A percentile compares a stretch with the other conserved stretches of the same genome.
Conservation (phyloP, 2,329 filamentous ascomycete genomes). For the Ceratocystis diversiconidia region DNA sequence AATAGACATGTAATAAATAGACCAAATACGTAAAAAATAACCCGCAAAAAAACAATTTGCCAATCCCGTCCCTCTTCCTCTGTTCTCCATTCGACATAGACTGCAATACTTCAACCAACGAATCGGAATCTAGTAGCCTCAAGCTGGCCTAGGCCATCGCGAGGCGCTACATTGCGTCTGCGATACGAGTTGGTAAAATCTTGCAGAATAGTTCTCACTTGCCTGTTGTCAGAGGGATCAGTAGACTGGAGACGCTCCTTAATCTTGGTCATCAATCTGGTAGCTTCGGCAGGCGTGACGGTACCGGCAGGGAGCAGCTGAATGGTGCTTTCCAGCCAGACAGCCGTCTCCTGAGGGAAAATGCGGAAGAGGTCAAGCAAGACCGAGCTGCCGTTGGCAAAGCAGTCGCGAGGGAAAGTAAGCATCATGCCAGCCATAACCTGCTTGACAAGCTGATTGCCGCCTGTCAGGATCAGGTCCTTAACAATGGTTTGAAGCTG, state of each 20-base stretch:
- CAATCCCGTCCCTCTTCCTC: not conserved
- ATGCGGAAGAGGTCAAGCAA: slow-evolving; percentile 79
- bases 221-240: slow-evolving; percentile 47
- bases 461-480: slow-evolving; percentile 53
- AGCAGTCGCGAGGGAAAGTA: slow-evolving; percentile 89
- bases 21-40: slow-evolving; percentile 7
- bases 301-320: slow-evolving; percentile 70
- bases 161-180: slow-evolving; percentile 83
- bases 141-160: slow-evolving; percentile 76
- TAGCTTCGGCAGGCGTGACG: slow-evolving; percentile 64
- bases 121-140: slow-evolving; percentile 84
- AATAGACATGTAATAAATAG: slow-evolving; percentile 10
- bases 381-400: slow-evolving; percentile 87
- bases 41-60: slow-evolving; percentile 16
- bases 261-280: slow-evolving; percentile 68
- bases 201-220: slow-evolving; percentile 73
- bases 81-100: not conserved
- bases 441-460: slow-evolving; percentile 69
- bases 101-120: slow-evolving; percentile 23
- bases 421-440: slow-evolving; percentile 99
- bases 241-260: slow-evolving; percentile 59
- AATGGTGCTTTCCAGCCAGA: slow-evolving; percentile 75
- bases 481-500: slow-evolving; percentile 63
- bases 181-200: slow-evolving; percentile 96
- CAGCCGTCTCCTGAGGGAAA: slow-evolving; percentile 61